Evolutionary conservation across 345 rosid species (phyloP).

Genomic region (Pelargonium nanum): DNA sequence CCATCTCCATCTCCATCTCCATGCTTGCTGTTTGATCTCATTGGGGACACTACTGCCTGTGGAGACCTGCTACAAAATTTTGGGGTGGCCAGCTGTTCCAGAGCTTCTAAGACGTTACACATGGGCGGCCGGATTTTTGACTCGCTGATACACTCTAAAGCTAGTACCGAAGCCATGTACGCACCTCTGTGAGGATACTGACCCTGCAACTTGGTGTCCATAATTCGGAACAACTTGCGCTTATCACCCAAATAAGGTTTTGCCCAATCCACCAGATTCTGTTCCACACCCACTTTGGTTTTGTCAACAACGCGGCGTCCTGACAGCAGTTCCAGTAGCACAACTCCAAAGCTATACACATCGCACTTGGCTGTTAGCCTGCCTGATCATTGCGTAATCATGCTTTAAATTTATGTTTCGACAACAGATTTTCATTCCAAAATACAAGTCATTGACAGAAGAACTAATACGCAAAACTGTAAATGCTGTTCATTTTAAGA

Average conservation of each 20-base stretch:
- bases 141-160: conserved; percentile 44
- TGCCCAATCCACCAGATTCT: conserved; percentile 75
- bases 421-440: too few relatives aligned
- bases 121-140: conserved; percentile 60
- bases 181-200: conserved; percentile 60
- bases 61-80: conserved; percentile 1
- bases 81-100: conserved; percentile 26
- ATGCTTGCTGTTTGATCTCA: too few relatives aligned
- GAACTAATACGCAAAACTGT: too few relatives aligned
- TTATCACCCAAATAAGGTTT: conserved; percentile 49
- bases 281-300: conserved; percentile 39
- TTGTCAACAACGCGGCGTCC: conserved; percentile 46
- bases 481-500: too few relatives aligned
- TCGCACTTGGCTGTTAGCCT: conserved; percentile 52
- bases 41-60: too few relatives aligned
- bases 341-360: conserved; percentile 71
- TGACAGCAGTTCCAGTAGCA: conserved; percentile 50
- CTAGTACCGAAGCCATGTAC: conserved; percentile 39
- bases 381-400: conserved; percentile 24
- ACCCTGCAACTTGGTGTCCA: conserved; percentile 68
- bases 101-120: conserved; percentile 39
- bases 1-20: too few relatives aligned
- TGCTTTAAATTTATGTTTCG: not conserved
- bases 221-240: conserved; percentile 51
- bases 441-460: too few relatives aligned